These are phyloP conservation scores for Picea glauca DNA, from an alignment of 75 land plant genomes.

Conservation along the genomic window DNA sequence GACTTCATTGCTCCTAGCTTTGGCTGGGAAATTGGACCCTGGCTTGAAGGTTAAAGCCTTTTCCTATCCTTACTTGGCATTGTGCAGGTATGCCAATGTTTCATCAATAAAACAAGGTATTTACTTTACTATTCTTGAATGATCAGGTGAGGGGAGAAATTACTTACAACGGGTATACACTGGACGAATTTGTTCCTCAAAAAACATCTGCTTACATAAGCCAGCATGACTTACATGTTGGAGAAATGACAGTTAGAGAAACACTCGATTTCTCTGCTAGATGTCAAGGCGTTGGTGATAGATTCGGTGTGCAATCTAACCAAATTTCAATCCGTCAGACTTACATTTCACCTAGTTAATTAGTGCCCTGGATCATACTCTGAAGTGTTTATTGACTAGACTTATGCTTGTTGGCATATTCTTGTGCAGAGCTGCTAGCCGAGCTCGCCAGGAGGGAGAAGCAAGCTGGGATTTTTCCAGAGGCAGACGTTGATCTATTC, in stretches of 20 bases:
- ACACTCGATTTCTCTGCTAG: conserved; percentile 88
- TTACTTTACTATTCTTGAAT: not conserved
- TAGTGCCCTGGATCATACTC: not conserved
- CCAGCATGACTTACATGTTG: conserved; percentile 83
- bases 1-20: conserved; percentile 65
- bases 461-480: conserved; percentile 79
- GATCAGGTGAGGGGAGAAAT: conserved; percentile 62
- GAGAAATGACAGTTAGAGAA: conserved; percentile 90
- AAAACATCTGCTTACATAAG: conserved; percentile 88
- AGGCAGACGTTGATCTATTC: conserved; percentile 84
- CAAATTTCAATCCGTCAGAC: not conserved
- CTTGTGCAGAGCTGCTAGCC: conserved; percentile 50
- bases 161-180: conserved; percentile 67
- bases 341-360: too few species aligned
- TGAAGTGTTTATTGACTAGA: not conserved
- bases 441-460: conserved; percentile 89
- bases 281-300: conserved; percentile 81
- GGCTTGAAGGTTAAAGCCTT: conserved; percentile 48
- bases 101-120: not conserved
- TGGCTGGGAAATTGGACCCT: conserved; percentile 78
- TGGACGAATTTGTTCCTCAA: conserved; percentile 76
- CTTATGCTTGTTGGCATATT: not conserved
- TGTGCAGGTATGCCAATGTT: not conserved
- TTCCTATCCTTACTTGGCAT: too few species aligned
- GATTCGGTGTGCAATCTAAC: conserved; percentile 44